Evolutionary conservation across 208 protist genomes (phyloP).

Genomic region (Naegleria fowleri): DNA sequence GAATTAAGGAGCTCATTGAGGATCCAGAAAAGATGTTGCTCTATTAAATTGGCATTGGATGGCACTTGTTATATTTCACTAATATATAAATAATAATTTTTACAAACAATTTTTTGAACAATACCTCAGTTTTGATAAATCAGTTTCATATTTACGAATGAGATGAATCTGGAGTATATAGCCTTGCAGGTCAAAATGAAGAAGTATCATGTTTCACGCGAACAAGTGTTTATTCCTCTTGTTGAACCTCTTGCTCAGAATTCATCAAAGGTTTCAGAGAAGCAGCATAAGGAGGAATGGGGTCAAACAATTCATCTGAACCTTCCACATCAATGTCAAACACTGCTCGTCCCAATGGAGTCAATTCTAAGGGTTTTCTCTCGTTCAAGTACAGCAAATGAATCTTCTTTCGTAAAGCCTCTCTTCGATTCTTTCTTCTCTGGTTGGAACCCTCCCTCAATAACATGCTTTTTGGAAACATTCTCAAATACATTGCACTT

Average conservation of each 20-base stretch:
- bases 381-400: neutral
- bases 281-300: neutral
- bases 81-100: too few species aligned
- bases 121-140: too few species aligned
- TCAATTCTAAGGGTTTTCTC: neutral
- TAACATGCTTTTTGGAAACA: constrained; percentile 13
- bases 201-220: too few species aligned
- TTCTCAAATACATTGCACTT: neutral
- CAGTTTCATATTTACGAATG: too few species aligned
- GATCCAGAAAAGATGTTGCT: constrained; percentile 87
- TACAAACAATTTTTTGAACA: too few species aligned
- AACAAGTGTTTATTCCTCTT: too few species aligned
- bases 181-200: too few species aligned
- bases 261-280: neutral
- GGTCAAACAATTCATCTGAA: neutral
- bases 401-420: neutral
- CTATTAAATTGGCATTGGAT: constrained; percentile 16
- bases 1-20: constrained; percentile 92
- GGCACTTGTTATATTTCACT: too few species aligned
- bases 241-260: too few species aligned
- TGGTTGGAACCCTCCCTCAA: neutral
- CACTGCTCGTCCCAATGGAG: neutral
- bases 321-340: neutral
- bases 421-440: neutral
- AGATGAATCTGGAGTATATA: too few species aligned